Base-by-base conservation (phyloP, 768 basidiomycete genomes). In the Leccinum ochraceum region DNA sequence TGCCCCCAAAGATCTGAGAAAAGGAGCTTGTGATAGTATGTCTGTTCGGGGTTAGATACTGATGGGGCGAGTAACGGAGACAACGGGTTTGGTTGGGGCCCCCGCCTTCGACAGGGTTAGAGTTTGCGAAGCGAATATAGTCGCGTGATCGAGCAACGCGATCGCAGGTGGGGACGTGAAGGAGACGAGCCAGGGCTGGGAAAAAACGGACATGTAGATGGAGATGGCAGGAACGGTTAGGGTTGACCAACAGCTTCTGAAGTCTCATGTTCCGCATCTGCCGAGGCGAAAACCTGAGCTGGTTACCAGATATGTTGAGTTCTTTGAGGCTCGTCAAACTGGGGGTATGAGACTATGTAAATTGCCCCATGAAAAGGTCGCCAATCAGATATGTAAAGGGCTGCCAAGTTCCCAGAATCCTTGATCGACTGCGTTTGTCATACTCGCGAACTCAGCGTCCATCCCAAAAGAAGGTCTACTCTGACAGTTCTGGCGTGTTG, bases 241-340 rank as follows among this genome's bases (percentile, higher is more conserved):
- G 86, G 39, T 82, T 70, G 4, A 89, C 67, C 20, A 68, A 63
- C 4, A 90, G 73, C 7, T 69, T 75, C 22, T 67, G 67, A 1
- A 89, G 75, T 69, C 30, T 76, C 82, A 89, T 84, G 30, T 74
- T 67, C 17, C 80, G 71, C 68, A 90, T 80, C 67, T 91, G 88
- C 6, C 85, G 80, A 16, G 90, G 90, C 0, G 91, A 71, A 69
- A 81, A 87, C 56, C 69, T 65, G 3, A 92, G 72, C 34, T 73
- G 70, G 69, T 91, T 91, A 54, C 79, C 77, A 0, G 86, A 78
- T 4, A 91, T 65, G 60, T 89, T 87, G 9, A 92, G 77, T 48
- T 85, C 81, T 52, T 77, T 76, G 2, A 92, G 78, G 53, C 81
- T 80, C 13, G 68, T 75, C n/a, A 91, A 13, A 13, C 34, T 13